Conservation (phyloP, 2,329 filamentous ascomycete genomes). For the Apiospora aurea region DNA sequence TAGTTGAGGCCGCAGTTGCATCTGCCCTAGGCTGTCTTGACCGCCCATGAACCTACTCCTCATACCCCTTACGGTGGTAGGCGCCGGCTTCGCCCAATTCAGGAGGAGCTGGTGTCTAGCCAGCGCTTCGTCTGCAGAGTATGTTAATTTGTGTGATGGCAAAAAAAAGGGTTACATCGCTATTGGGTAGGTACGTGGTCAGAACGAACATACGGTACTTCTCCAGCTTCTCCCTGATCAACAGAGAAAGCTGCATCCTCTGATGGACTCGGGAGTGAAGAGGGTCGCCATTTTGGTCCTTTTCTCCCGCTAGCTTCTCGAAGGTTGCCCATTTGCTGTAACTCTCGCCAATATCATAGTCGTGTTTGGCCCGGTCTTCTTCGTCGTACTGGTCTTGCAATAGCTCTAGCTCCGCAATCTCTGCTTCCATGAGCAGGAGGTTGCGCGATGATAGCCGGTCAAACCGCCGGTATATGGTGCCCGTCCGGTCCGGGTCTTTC, state of each 20-base stretch:
- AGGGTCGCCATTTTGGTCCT: neutral
- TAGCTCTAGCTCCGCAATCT: conserved; percentile 32
- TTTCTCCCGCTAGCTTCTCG: neutral
- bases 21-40: neutral
- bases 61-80: conserved; percentile 32
- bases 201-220: neutral
- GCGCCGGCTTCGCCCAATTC: conserved; percentile 7
- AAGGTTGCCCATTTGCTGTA: neutral
- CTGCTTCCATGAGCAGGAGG: conserved; percentile 31
- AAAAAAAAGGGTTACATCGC: neutral
- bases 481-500: conserved; percentile 28
- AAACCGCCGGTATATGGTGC: conserved; percentile 34
- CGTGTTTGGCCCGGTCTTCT: conserved; percentile 15
- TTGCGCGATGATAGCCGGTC: conserved; percentile 33
- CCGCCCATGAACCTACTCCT: conserved; percentile 33
- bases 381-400: conserved; percentile 28
- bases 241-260: neutral
- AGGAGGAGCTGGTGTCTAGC: conserved; percentile 7
- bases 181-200: neutral
- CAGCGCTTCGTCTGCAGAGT: neutral
- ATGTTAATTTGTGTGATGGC: neutral
- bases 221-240: neutral
- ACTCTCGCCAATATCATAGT: neutral
- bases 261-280: neutral
- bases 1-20: conserved; percentile 29